phyloP scores from a whole-genome alignment of 805 yeast genomes.

The Maudiozyma serrabonitensis region DNA sequence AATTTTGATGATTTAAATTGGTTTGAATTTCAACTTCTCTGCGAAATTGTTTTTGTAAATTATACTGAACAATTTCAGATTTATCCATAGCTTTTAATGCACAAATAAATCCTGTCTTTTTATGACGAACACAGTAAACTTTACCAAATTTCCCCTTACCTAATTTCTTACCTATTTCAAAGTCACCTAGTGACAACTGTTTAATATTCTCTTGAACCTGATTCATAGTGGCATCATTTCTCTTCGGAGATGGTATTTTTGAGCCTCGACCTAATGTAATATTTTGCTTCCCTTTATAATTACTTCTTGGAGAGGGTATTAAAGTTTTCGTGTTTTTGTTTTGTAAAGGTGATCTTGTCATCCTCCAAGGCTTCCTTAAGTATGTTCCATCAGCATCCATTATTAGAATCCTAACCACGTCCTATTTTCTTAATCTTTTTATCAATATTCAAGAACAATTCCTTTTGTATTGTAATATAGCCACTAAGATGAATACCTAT shows the following conservation, averaged over 20 bases:
- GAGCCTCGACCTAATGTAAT: background rate
- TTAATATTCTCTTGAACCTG: background rate
- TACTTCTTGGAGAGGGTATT: constrained; percentile 1
- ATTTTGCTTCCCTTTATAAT: background rate
- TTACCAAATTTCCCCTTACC: constrained; percentile 93
- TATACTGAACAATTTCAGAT: constrained; percentile 60
- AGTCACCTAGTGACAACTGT: constrained; percentile 36
- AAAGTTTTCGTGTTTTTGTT: background rate
- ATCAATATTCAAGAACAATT: too few species aligned
- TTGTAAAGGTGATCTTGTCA: constrained; percentile 2
- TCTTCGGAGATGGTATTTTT: constrained; percentile 7
- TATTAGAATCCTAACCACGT: background rate
- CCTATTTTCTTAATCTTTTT: too few species aligned
- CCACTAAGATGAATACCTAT: too few species aligned
- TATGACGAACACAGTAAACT: constrained; percentile 82
- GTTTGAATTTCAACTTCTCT: constrained; percentile 90
- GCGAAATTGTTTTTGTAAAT: constrained; percentile 75
- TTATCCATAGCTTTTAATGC: constrained; percentile 91
- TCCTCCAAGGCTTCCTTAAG: constrained; percentile 10
- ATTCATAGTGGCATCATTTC: background rate
- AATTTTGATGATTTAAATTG: constrained; percentile 64
- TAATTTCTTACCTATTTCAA: constrained; percentile 76
- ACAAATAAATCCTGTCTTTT: constrained; percentile 63
- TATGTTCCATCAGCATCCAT: background rate
- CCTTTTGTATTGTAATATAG: too few species aligned